phyloP scores from a whole-genome alignment of 495 filamentous ascomycete species.

The Penicillium antarcticum region DNA sequence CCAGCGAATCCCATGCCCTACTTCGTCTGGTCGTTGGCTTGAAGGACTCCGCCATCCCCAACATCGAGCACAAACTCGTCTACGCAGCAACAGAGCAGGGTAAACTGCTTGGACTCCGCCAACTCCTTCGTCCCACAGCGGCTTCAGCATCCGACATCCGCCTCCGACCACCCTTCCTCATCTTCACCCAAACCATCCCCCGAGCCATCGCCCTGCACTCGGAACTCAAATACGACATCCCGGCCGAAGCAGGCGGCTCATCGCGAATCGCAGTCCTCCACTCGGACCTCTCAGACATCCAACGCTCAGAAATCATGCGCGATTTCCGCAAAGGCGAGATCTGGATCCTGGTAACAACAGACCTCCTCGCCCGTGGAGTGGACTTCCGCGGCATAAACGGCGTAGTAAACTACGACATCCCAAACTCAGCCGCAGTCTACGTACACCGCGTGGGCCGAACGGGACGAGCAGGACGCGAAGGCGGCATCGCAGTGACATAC shows the following conservation, averaged over 20 bases:
- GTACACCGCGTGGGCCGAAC: conserved; percentile 93
- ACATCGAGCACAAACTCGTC: conserved; percentile 80
- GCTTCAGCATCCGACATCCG: conserved; percentile 53
- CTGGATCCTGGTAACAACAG: conserved; percentile 95
- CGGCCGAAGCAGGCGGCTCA: conserved; percentile 78
- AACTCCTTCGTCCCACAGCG: conserved; percentile 80
- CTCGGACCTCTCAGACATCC: conserved; percentile 73
- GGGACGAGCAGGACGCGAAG: conserved; percentile 80
- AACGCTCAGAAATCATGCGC: conserved; percentile 76
- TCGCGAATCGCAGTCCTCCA: conserved; percentile 88
- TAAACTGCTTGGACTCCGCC: conserved; percentile 87
- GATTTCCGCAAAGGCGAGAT: conserved; percentile 89
- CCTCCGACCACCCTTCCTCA: conserved; percentile 81
- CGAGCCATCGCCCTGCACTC: conserved; percentile 82
- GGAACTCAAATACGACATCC: conserved; percentile 94
- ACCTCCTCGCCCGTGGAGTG: conserved; percentile 83
- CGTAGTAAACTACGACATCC: conserved; percentile 96
- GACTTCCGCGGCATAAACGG: conserved; percentile 91
- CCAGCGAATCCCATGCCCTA: conserved; percentile 44
- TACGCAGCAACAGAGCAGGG: conserved; percentile 92
- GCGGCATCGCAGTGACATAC: conserved; percentile 88
- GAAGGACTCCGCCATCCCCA: conserved; percentile 92
- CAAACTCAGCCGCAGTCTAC: conserved; percentile 80
- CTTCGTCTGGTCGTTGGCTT: conserved; percentile 87
- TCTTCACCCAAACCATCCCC: conserved; percentile 93